Percentiles rank a stretch among this genome's conserved stretches.
Evolutionary conservation across 1,284 basidiomycete species (phyloP).

Genomic region (Tilletia walkeri): DNA sequence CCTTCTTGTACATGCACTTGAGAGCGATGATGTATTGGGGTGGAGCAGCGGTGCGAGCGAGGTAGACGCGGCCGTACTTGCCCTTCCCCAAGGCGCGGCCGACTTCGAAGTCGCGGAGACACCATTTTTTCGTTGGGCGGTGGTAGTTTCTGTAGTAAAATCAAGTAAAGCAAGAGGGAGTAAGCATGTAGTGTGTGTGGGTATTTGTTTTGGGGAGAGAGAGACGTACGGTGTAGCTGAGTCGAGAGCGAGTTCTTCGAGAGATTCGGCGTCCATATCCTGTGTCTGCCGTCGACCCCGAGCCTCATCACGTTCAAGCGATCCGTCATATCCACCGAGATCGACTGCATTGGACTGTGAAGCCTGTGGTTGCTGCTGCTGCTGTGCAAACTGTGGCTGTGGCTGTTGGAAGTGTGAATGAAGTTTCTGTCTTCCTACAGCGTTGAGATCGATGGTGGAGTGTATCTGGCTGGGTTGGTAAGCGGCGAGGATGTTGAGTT

Average conservation of each 20-base stretch:
- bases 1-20: slow-evolving; percentile 95
- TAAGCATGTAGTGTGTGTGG: too few species aligned
- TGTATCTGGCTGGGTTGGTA: slow-evolving; percentile 10
- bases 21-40: slow-evolving; percentile 82
- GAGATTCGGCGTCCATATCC: slow-evolving; percentile 3
- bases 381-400: background rate
- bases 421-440: slow-evolving; percentile 1
- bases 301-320: slow-evolving; percentile 54
- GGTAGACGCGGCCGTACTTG: slow-evolving; percentile 97
- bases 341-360: slow-evolving; percentile 28
- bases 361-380: background rate
- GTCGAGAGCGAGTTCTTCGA: slow-evolving; percentile 18
- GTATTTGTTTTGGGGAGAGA: background rate
- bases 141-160: slow-evolving; percentile 24
- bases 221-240: slow-evolving; percentile 16
- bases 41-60: slow-evolving; percentile 79
- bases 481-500: slow-evolving; percentile 10
- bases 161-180: background rate
- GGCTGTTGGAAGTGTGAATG: background rate
- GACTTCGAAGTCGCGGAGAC: slow-evolving; percentile 83
- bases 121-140: slow-evolving; percentile 64
- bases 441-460: slow-evolving; percentile 14
- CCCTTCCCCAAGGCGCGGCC: slow-evolving; percentile 95
- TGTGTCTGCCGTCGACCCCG: slow-evolving; percentile 40
- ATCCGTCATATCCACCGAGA: slow-evolving; percentile 55